A percentile compares a stretch with the other conserved stretches of the same genome.
Conservation (phyloP, 768 basidiomycete genomes). For the Flagelloscypha sp. region DNA sequence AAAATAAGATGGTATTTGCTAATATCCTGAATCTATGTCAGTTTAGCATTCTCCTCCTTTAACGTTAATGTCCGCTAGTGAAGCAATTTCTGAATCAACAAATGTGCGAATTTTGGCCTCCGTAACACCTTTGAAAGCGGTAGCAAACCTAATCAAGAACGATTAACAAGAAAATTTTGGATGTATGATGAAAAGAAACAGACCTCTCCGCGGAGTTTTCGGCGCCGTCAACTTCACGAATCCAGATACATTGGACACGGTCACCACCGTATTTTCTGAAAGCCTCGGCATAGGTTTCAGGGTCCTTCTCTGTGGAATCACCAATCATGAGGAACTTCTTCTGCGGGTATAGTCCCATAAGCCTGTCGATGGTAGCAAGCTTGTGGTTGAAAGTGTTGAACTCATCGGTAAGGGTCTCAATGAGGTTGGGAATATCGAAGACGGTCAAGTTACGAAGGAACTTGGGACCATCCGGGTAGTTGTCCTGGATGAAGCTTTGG, state of each 20-base stretch:
- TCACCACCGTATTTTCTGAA: slow-evolving; percentile 27
- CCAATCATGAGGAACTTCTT: slow-evolving; percentile 36
- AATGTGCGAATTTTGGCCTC: slow-evolving; percentile 25
- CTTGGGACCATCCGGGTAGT: slow-evolving; percentile 30
- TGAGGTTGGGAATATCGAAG: slow-evolving; percentile 19
- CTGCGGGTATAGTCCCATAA: slow-evolving; percentile 33
- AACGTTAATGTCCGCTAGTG: slow-evolving; percentile 26
- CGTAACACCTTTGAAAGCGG: slow-evolving; percentile 27
- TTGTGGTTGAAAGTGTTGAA: slow-evolving; percentile 24
- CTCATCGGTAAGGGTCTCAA: slow-evolving; percentile 17
- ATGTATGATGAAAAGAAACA: too few species aligned
- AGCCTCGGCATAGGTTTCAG: slow-evolving; percentile 36
- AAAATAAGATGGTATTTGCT: too few species aligned
- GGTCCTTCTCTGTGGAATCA: slow-evolving; percentile 38
- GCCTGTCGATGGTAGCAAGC: slow-evolving; percentile 26
- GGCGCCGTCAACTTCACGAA: slow-evolving; percentile 34
- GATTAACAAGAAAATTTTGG: too few species aligned
- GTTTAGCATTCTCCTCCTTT: slow-evolving; percentile 30
- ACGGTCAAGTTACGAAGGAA: slow-evolving; percentile 30
- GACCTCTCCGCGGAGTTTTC: slow-evolving; percentile 29
- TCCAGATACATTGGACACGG: slow-evolving; percentile 35
- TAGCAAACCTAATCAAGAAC: too few species aligned
- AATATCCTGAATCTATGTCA: too few species aligned
- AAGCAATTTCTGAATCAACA: slow-evolving; percentile 27
- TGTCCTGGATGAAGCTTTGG: slow-evolving; percentile 26